These are phyloP conservation scores for Colletotrichum salicis DNA, from an alignment of 2,329 filamentous ascomycete genomes.

Conservation along the genomic window DNA sequence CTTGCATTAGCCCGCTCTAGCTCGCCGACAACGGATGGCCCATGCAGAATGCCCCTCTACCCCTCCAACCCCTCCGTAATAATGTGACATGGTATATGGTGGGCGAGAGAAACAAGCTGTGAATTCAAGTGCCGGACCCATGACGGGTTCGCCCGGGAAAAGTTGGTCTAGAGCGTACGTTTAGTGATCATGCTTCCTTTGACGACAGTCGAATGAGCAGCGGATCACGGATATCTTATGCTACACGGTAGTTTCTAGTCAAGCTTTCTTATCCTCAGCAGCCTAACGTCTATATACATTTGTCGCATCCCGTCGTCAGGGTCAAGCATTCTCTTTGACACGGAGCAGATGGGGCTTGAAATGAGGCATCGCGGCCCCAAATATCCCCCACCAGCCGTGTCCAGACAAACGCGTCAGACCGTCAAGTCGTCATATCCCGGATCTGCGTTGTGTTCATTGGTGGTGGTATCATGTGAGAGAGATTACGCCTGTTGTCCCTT, in stretches of 20 bases:
- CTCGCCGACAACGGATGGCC: not conserved
- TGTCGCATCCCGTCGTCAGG: too few species aligned
- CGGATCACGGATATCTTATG: not conserved
- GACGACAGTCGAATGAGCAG: not conserved
- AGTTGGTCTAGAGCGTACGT: not conserved
- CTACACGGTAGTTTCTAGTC: not conserved
- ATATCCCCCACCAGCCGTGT: not conserved
- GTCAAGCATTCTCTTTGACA: too few species aligned
- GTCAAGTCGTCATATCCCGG: not conserved
- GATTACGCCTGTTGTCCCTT: slow-evolving; percentile 4
- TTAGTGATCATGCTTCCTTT: not conserved
- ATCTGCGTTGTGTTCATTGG: not conserved
- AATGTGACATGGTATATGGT: not conserved
- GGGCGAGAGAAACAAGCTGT: not conserved
- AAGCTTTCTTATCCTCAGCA: not conserved
- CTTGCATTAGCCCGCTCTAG: not conserved
- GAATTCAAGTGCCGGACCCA: not conserved
- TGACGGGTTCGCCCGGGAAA: not conserved
- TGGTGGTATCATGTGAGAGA: not conserved
- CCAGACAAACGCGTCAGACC: not conserved
- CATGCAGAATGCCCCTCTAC: not conserved
- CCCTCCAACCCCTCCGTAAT: not conserved
- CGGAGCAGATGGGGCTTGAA: too few species aligned
- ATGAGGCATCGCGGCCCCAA: too few species aligned
- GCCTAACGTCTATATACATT: too few species aligned